phyloP scores from a whole-genome alignment of 345 rosid genomes.

The Citrus trifoliata region DNA sequence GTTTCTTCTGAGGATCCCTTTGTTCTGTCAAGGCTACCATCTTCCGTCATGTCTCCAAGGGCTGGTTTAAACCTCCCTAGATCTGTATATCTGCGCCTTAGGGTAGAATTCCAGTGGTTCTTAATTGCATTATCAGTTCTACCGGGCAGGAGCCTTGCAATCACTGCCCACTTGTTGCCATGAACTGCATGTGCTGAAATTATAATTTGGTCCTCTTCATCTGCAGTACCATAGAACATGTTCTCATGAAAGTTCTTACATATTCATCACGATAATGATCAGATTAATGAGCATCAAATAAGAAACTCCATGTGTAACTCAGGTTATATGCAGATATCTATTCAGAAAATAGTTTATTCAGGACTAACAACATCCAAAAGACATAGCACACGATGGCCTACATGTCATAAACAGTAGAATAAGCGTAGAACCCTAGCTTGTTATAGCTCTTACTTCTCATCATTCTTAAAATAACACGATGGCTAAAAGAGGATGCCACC shows the following conservation, averaged over 20 bases:
- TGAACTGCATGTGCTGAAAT: conserved; percentile 63
- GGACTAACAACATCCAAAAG: background rate
- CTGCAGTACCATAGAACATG: conserved; percentile 32
- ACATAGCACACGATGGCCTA: background rate
- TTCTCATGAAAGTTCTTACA: conserved; percentile 1
- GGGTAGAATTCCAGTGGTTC: conserved; percentile 92
- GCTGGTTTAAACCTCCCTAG: conserved; percentile 26
- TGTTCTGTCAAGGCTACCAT: conserved; percentile 38
- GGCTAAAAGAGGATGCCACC: background rate
- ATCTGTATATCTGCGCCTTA: conserved; percentile 52
- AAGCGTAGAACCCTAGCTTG: background rate
- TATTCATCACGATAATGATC: background rate
- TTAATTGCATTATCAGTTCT: conserved; percentile 90
- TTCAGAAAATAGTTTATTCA: background rate
- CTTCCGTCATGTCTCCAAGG: conserved; percentile 23
- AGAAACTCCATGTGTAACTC: background rate
- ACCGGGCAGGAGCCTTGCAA: conserved; percentile 72
- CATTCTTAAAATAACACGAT: background rate
- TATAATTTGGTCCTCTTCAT: conserved; percentile 76
- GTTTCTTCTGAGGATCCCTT: conserved; percentile 49
- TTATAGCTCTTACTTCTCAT: background rate
- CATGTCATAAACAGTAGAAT: background rate
- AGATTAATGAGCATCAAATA: background rate
- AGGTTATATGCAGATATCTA: background rate
- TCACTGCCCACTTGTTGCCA: conserved; percentile 95